phyloP scores from a whole-genome alignment of 2,329 filamentous ascomycete species.

The Xylogone sp. region DNA sequence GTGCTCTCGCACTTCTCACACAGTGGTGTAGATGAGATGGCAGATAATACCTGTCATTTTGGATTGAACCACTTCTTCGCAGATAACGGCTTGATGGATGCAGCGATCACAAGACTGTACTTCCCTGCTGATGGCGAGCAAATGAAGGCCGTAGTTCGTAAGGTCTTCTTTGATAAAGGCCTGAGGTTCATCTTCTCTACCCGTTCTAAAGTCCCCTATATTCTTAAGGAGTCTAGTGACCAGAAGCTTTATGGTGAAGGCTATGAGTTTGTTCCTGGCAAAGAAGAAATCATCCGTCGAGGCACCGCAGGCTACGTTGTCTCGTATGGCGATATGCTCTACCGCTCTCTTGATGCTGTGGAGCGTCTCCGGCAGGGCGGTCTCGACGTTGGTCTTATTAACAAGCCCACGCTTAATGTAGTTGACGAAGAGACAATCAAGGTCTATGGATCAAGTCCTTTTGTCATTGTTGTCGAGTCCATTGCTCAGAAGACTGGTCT shows the following conservation, averaged over 20 bases:
- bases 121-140: conserved; percentile 37
- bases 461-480: conserved; percentile 34
- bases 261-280: conserved; percentile 33
- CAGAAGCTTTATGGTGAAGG: conserved; percentile 31
- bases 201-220: conserved; percentile 33
- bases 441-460: conserved; percentile 31
- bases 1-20: conserved; percentile 37
- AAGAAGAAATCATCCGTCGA: conserved; percentile 34
- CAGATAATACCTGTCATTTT: conserved; percentile 38
- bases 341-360: conserved; percentile 35
- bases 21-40: conserved; percentile 36
- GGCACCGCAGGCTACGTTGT: conserved; percentile 34
- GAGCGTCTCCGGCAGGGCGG: conserved; percentile 32
- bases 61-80: conserved; percentile 37
- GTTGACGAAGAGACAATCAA: conserved; percentile 35
- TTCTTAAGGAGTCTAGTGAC: conserved; percentile 32
- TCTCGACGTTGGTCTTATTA: conserved; percentile 33
- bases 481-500: conserved; percentile 36
- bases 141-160: conserved; percentile 33
- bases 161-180: conserved; percentile 34
- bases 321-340: conserved; percentile 36
- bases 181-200: conserved; percentile 35
- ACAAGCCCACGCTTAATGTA: conserved; percentile 35
- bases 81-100: conserved; percentile 35
- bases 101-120: conserved; percentile 30